Base-by-base conservation (phyloP, 805 yeast species). In the Candida odintsovae region DNA sequence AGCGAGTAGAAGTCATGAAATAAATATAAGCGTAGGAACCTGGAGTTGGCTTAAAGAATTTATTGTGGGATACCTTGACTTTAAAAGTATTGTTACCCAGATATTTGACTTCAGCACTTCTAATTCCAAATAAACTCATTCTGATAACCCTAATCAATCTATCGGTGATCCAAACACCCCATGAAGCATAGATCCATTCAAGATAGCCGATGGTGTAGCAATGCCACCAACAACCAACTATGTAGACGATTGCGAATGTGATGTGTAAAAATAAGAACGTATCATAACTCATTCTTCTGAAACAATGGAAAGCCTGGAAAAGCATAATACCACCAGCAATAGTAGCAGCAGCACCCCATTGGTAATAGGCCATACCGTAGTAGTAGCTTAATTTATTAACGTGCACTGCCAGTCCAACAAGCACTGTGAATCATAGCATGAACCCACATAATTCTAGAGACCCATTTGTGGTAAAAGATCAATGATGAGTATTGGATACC, bases 401-500 rank as follows among this genome's bases (percentile, higher is more conserved):
- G 23, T 22, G 23, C 8, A 22, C 23, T 8, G 23, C 23, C 23
- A 6, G 28, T 25, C 28, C 28, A 25, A 10, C 13, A 42, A 9
- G 41, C 49, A 33, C 50, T 35, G 43, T 58, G 62, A n/a, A 55
- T 40, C 19, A 51, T 6, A 2, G 59, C 60, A 40, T 54, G 53
- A 13, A 54, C 39, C 39, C 50, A 62, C 54, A 70, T 64, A 1
- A 72, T 55, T 46, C 84, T 62, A 3, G 81, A 77, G 19, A 71
- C 64, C 81, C 83, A 82, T 61, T 77, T 82, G 64, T 88, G 96
- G 57, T 77, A 76, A 36, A 73, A 65, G 50, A 83, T 73, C 65
- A 86, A 82, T 3, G 83, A 71, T 6, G 82, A 67, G 54, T 76
- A 82, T 5, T 80, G 69, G 72, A 88, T 72, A 8, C 88, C 86